phyloP scores from a whole-genome alignment of 2,329 filamentous ascomycete species.

The Dothidotthia symphoricarpi region DNA sequence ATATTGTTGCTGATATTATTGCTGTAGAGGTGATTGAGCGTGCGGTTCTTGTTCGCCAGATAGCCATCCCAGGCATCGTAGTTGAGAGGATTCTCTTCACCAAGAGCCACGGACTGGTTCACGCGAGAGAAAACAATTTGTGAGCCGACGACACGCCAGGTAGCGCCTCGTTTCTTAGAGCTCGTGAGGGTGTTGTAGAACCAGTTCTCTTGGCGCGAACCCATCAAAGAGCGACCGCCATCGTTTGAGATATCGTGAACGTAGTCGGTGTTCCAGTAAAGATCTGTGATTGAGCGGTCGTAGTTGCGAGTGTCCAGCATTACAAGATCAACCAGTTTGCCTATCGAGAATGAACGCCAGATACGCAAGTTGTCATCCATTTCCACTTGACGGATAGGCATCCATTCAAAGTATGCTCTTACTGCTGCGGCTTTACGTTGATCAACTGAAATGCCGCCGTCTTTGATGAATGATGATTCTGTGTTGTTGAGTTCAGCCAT shows the following conservation, averaged over 20 bases:
- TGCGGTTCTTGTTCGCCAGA: conserved; percentile 67
- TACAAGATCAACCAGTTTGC: conserved; percentile 44
- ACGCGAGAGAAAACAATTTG: conserved; percentile 67
- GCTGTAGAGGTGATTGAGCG: conserved; percentile 63
- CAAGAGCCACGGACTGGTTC: conserved; percentile 48
- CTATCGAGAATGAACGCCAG: conserved; percentile 45
- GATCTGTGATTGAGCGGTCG: conserved; percentile 45
- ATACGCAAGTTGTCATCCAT: conserved; percentile 47
- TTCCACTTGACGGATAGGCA: conserved; percentile 46
- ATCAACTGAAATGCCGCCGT: conserved; percentile 44
- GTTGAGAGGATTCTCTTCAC: conserved; percentile 50
- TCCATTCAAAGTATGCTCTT: conserved; percentile 48
- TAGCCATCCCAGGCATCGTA: conserved; percentile 67
- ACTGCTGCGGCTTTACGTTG: conserved; percentile 50
- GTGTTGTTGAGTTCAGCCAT: conserved; percentile 45
- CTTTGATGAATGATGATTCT: conserved; percentile 42
- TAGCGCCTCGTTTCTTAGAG: conserved; percentile 62
- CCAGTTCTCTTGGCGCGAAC: conserved; percentile 71
- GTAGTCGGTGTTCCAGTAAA: conserved; percentile 61
- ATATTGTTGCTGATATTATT: conserved; percentile 72
- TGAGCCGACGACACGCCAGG: conserved; percentile 70
- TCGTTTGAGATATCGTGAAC: conserved; percentile 64
- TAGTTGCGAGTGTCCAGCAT: conserved; percentile 48
- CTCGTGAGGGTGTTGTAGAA: conserved; percentile 50
- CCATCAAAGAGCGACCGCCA: conserved; percentile 68